Conservation (phyloP, 768 basidiomycete species). For the Neoboletus subvelutipes region DNA sequence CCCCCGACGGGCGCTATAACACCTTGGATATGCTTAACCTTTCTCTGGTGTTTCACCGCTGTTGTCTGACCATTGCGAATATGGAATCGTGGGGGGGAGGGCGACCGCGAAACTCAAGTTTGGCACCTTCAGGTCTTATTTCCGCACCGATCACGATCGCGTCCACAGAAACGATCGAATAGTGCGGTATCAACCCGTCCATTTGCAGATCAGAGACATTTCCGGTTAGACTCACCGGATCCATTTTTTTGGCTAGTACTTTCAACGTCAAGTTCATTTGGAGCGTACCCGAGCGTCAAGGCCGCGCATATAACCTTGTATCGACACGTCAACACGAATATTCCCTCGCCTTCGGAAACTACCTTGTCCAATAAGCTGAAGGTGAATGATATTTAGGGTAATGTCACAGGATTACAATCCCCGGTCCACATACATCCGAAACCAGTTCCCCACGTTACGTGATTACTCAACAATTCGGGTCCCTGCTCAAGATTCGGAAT, state of each 20-base stretch:
- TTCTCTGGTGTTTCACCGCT: not conserved
- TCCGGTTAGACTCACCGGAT: slow-evolving; percentile 1
- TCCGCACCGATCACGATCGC: slow-evolving; percentile 26
- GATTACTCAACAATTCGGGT: slow-evolving; percentile 2
- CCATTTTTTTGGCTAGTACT: not conserved
- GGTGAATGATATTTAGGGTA: not conserved
- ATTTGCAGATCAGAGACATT: slow-evolving; percentile 18
- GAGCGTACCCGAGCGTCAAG: not conserved
- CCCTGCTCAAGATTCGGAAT: slow-evolving; percentile 3
- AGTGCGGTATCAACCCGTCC: slow-evolving; percentile 3
- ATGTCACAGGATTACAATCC: not conserved
- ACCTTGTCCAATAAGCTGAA: not conserved
- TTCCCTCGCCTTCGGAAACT: not conserved
- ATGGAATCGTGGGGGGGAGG: not conserved
- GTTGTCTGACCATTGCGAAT: not conserved
- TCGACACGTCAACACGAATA: not conserved
- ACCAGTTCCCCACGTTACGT: slow-evolving; percentile 17
- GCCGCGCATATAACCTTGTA: not conserved
- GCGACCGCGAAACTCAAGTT: not conserved
- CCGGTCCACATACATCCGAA: not conserved
- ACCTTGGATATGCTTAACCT: not conserved
- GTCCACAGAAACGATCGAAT: slow-evolving; percentile 3
- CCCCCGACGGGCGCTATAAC: not conserved
- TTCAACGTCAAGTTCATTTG: slow-evolving; percentile 2
- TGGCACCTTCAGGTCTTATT: slow-evolving; percentile 3